phyloP scores from a whole-genome alignment of 192 early-diverging fungal species.

The Oehlia diaphana region DNA sequence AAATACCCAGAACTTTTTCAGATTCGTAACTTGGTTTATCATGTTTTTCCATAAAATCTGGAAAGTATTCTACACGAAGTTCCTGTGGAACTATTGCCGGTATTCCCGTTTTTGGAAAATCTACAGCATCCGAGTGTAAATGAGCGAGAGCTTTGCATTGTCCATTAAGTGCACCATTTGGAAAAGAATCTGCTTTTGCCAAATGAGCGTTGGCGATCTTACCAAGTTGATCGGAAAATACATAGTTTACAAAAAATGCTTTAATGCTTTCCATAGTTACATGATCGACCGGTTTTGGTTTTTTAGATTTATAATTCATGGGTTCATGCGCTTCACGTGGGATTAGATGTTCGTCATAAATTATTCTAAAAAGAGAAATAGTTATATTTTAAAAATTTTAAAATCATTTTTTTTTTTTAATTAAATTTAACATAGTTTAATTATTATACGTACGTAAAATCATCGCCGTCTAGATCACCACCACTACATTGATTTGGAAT shows the following conservation, averaged over 20 bases:
- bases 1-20: constrained; percentile 50
- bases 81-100: constrained; percentile 50
- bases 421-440: background rate
- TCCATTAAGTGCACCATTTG: constrained; percentile 48
- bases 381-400: too few relatives aligned
- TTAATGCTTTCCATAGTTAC: constrained; percentile 52
- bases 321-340: constrained; percentile 41
- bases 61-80: constrained; percentile 46
- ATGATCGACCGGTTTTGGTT: constrained; percentile 30
- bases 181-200: constrained; percentile 54
- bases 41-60: constrained; percentile 76
- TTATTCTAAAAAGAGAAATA: constrained; percentile 36
- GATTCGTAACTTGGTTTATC: constrained; percentile 54
- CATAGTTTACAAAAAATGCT: constrained; percentile 68
- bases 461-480: constrained; percentile 84
- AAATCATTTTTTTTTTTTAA: too few relatives aligned
- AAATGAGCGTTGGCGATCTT: constrained; percentile 70
- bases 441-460: constrained; percentile 51
- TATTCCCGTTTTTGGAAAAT: constrained; percentile 70
- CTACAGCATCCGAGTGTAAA: constrained; percentile 72
- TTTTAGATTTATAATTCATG: constrained; percentile 53
- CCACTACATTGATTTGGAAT: constrained; percentile 77
- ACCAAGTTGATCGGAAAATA: constrained; percentile 65
- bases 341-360: constrained; percentile 57
- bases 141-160: constrained; percentile 61